Evolutionary conservation across 176 grass and related monocot genomes (phyloP).

Genomic region (Oropetium thomaeum): DNA sequence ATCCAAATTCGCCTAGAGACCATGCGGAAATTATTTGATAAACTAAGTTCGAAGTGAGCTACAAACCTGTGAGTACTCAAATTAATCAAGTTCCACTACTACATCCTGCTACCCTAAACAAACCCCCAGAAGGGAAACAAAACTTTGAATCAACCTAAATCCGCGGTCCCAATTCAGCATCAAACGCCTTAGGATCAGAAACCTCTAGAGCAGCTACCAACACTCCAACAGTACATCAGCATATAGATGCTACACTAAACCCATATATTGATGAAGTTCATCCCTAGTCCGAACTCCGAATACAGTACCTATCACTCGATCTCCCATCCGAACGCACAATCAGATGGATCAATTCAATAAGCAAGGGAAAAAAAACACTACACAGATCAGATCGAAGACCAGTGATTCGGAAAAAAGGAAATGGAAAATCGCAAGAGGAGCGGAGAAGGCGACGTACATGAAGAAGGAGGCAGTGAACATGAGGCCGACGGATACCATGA

Average conservation of each 20-base stretch:
- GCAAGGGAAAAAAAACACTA: neutral
- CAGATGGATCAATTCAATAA: neutral
- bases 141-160: neutral
- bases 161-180: neutral
- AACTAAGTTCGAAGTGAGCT: neutral
- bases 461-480: slow-evolving; percentile 88
- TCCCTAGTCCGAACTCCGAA: no score
- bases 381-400: slow-evolving; percentile 8
- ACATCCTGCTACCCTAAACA: neutral
- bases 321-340: neutral
- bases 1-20: neutral
- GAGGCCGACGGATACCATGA: slow-evolving; percentile 69
- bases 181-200: neutral
- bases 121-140: neutral
- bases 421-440: neutral
- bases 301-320: neutral
- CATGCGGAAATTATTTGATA: neutral
- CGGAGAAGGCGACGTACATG: slow-evolving; percentile 46
- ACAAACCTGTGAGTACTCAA: neutral
- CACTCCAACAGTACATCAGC: neutral
- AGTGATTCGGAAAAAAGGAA: neutral
- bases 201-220: neutral
- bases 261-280: no score
- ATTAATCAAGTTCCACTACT: neutral
- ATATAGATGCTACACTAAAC: neutral